A percentile compares a stretch with the other conserved stretches of the same genome.
phyloP scores from a whole-genome alignment of 331 rosid species.

The Telfairia occidentalis region DNA sequence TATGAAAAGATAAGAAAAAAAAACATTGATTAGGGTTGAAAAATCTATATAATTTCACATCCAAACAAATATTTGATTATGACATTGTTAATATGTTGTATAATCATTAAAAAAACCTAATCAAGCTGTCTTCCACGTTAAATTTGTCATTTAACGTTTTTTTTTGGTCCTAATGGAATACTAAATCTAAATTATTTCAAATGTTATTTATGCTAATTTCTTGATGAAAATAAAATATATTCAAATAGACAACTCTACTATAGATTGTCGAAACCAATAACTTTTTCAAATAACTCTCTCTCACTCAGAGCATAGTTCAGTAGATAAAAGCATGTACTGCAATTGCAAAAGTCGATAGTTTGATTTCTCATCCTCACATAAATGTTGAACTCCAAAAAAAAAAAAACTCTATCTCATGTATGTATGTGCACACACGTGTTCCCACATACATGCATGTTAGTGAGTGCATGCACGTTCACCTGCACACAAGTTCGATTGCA shows the following conservation, averaged over 20 bases:
- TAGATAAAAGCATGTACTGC: too few species aligned
- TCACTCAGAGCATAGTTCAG: too few species aligned
- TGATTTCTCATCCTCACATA: too few species aligned
- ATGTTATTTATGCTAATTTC: neutral
- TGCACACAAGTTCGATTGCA: too few species aligned
- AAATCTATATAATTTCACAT: neutral
- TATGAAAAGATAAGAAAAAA: neutral
- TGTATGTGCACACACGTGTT: too few species aligned
- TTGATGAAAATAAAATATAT: neutral
- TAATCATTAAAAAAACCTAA: neutral
- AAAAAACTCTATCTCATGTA: too few species aligned
- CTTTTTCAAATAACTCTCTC: neutral
- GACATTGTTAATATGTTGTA: neutral
- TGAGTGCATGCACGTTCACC: too few species aligned
- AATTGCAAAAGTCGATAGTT: too few species aligned
- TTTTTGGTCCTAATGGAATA: neutral
- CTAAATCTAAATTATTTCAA: neutral
- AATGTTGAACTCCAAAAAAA: too few species aligned
- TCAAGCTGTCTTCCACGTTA: neutral
- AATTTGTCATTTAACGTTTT: slow-evolving; percentile 2
- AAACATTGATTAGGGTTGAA: neutral
- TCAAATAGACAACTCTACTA: neutral
- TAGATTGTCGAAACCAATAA: neutral
- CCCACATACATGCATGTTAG: too few species aligned
- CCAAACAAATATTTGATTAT: slow-evolving; percentile 4